phyloP scores from a whole-genome alignment of 495 filamentous ascomycete species.

The Entonaema liquescens region DNA sequence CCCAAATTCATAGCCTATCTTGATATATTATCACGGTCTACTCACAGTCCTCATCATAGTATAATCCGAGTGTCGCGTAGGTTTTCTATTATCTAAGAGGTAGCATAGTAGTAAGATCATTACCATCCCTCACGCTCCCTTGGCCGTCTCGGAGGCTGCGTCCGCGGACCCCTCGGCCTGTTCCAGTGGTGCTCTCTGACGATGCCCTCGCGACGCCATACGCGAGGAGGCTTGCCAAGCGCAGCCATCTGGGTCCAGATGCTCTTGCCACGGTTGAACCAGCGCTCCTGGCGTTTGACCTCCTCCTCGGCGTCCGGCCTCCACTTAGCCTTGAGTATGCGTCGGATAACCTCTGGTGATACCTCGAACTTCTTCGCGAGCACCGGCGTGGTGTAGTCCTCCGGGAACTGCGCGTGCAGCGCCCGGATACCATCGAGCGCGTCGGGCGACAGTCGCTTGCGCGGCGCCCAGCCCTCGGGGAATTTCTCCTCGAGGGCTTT shows the following conservation, averaged over 20 bases:
- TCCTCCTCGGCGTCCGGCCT: constrained; percentile 69
- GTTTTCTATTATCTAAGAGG: too few relatives aligned
- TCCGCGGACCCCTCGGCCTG: constrained; percentile 32
- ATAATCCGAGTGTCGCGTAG: too few relatives aligned
- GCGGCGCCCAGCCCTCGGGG: constrained; percentile 76
- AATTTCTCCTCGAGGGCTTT: constrained; percentile 75
- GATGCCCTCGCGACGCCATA: constrained; percentile 75
- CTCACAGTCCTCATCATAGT: neutral
- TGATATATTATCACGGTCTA: neutral
- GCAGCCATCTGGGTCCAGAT: constrained; percentile 81
- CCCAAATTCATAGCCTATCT: neutral
- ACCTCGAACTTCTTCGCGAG: constrained; percentile 84
- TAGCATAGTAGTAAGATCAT: too few relatives aligned
- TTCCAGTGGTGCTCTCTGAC: constrained; percentile 54
- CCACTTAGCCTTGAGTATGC: constrained; percentile 90
- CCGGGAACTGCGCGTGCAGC: constrained; percentile 76
- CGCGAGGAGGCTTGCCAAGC: constrained; percentile 71
- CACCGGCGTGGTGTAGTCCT: constrained; percentile 74
- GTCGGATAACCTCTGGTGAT: constrained; percentile 83
- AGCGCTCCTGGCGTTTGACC: constrained; percentile 68
- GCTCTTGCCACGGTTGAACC: constrained; percentile 78
- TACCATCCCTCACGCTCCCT: neutral
- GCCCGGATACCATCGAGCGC: constrained; percentile 85
- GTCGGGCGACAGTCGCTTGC: constrained; percentile 89
- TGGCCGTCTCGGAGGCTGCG: constrained; percentile 26